These are phyloP conservation scores for Eremomyces bilateralis DNA, from an alignment of 495 filamentous ascomycete species.

Conservation along the genomic window DNA sequence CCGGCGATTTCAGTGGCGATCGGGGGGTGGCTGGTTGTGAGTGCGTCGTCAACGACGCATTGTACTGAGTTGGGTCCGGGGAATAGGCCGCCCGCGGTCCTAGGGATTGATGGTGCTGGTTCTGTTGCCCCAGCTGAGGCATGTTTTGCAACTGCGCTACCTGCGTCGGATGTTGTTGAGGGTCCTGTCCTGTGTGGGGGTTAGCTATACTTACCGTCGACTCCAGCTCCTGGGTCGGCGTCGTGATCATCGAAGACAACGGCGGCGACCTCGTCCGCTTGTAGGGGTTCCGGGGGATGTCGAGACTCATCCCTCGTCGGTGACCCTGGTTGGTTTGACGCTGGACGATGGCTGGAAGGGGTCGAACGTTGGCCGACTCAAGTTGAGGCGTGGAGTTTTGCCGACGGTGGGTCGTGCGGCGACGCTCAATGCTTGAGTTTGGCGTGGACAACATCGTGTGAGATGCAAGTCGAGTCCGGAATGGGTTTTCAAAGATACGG, in stretches of 20 bases:
- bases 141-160: conserved; percentile 50
- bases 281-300: too few species aligned
- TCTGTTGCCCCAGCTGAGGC: conserved; percentile 36
- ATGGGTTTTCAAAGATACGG: too few species aligned
- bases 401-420: conserved; percentile 58
- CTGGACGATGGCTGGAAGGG: conserved; percentile 34
- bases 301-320: conserved; percentile 60
- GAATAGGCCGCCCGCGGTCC: conserved; percentile 9
- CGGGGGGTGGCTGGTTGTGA: conserved; percentile 4
- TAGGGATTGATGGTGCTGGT: conserved; percentile 13
- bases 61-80: not conserved
- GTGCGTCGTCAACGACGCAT: conserved; percentile 6
- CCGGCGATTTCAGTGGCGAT: conserved; percentile 4
- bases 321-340: conserved; percentile 27
- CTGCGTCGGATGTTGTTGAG: conserved; percentile 39
- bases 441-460: conserved; percentile 55
- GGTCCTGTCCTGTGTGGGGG: conserved; percentile 38
- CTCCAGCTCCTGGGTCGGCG: conserved; percentile 7
- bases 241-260: too few species aligned
- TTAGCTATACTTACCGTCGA: conserved; percentile 31
- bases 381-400: conserved; percentile 73
- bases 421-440: conserved; percentile 39
- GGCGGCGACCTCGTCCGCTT: too few species aligned
- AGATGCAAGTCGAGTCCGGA: conserved; percentile 39
- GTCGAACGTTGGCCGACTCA: conserved; percentile 41